Conservation (phyloP, 169 alveolate species). For the Eimeria falciformis region DNA sequence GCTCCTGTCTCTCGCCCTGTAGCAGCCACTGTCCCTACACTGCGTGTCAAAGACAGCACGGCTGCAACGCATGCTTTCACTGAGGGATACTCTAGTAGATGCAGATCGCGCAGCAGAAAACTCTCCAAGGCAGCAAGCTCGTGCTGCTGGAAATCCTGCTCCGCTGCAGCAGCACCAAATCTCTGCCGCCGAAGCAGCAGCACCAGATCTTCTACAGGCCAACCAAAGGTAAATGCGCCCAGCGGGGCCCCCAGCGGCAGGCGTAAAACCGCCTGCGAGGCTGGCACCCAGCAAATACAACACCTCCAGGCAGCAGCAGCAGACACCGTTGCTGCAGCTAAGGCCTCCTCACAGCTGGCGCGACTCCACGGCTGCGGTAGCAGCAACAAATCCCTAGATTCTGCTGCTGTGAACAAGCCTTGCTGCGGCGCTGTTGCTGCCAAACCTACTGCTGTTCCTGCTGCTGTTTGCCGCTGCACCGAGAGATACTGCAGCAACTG, state of each 20-base stretch:
- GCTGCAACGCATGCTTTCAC: constrained; percentile 26
- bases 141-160: neutral
- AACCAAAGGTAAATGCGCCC: neutral
- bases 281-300: constrained; percentile 33
- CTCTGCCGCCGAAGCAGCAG: constrained; percentile 16
- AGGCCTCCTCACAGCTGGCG: neutral
- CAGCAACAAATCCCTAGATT: constrained; percentile 24
- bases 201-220: constrained; percentile 40
- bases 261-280: constrained; percentile 39
- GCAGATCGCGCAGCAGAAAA: neutral
- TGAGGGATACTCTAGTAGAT: constrained; percentile 23
- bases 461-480: constrained; percentile 20
- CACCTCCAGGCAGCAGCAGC: constrained; percentile 18
- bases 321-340: constrained; percentile 9
- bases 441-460: constrained; percentile 24
- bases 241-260: constrained; percentile 62
- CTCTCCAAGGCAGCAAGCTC: constrained; percentile 15
- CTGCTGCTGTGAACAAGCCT: neutral
- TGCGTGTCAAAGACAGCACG: neutral
- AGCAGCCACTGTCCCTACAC: neutral
- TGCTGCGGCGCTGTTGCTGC: constrained; percentile 16
- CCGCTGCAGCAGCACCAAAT: neutral
- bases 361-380: constrained; percentile 51
- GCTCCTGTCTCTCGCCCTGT: constrained; percentile 21
- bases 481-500: constrained; percentile 65